Evolutionary conservation across 108 stramenopile species (phyloP), one percentile per base, ranked within the genome.

Genomic region (Skeletonema tropicum): DNA sequence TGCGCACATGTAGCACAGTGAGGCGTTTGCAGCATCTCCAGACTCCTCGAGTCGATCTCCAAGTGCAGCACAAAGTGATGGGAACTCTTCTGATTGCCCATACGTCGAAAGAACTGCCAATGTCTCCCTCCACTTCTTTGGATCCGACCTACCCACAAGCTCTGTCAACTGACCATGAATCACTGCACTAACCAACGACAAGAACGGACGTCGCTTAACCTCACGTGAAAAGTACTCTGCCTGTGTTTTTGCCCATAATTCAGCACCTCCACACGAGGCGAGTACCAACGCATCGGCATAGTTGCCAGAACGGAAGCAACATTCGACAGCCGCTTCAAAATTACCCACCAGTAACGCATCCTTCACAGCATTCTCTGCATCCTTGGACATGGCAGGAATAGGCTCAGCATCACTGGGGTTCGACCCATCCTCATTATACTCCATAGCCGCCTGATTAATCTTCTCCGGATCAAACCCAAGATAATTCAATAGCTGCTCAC

Each of bases 301-400:
- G 59, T 96, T 87, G 5, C 92, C 94, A 3, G 91, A 88, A 39
- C 80, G 83, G 67, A 99, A 89, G 75, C 98, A 99, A 85, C 92
- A 94, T 71, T 97, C 96, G 17, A 98, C 97, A 5, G 98, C 98
- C 2, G 96, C 96, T 66, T 94, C 96, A 74, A 98, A 98, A 79
- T 97, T 96, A 39, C 98, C 98, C 11, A 97, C 97, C 25, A 99
- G 60, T 30, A 99, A 80, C 1, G 98, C 95, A 64, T 91, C 75
- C 70, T 90, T 87, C 10, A 99, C 93, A 23, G 75, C 73, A 17
- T 82, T 84, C 71, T 95, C 93, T 14, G 95, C 94, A 25, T 82
- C 64, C 11, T 66, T 58, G 8, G 88, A 82, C 85, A 92, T 88
- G 60, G 66, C 33, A 13, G 58, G 58, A 19, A 17, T 59, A 3